Evolutionary conservation across 352 stramenopile species (phyloP), one percentile per base, ranked within the genome.

Genomic region (Pythium rishiriense): DNA sequence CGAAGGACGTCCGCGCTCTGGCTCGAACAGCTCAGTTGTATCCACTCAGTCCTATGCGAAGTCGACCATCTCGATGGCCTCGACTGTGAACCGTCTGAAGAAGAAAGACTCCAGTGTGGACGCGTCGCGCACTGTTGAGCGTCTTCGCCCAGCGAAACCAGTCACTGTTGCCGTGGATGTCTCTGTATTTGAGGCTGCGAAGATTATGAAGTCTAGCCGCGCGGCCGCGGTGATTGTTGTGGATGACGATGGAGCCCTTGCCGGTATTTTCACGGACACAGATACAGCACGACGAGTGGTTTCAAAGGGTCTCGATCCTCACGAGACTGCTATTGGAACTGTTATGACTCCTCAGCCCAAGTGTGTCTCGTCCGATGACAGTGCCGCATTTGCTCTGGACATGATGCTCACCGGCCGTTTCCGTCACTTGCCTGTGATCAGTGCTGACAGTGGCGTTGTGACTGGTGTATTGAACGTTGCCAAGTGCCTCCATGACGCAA

Each of bases 401-500:
- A 94, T 79, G 49, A 96, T 96, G 88, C 73, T 96, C 21, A 90
- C 72, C 9, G 88, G 88, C 8, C 85, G 83, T n/a, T 99, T 99
- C 78, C 93, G 95, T 25, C 97, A 99, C 65, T 79, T 99, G 42
- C 97, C 97, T 22, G 97, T 99, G 0, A 82, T 98, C 6, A 93
- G 86, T 53, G 74, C 76, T 10, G 65, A 83, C 37, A 86, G 71
- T 24, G 88, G 86, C 9, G 85, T 81, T 22, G 95, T 99, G 39
- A 91, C 98, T 15, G 97, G 97, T 12, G 64, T 99, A 12, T 78
- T 99, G 12, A 98, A 99, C 64, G 98, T 99, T 52, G 95, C 95
- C 1, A 99, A 99, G 78, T 99, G 97, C 62, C 71, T 99, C 52
- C 97, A 99, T 72, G 97, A 99, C 80, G 97, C 97, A 3, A 99